phyloP scores from a whole-genome alignment of 495 filamentous ascomycete genomes.

The Penicillium angulare region DNA sequence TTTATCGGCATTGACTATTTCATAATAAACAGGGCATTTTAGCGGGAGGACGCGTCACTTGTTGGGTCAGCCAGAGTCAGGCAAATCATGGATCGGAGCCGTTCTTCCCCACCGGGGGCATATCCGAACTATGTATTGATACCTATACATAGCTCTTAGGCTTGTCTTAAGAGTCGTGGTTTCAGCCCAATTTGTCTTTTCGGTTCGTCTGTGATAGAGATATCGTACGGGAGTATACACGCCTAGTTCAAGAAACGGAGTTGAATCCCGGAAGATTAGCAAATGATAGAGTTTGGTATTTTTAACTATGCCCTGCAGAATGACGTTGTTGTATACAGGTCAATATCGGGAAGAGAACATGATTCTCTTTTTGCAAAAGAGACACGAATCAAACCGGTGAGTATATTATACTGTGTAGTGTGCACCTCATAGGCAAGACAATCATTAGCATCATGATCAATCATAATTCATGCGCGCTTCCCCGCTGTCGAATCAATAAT shows the following conservation, averaged over 20 bases:
- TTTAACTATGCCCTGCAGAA: conserved; percentile 3
- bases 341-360: neutral
- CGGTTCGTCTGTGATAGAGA: neutral
- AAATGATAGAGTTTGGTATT: neutral
- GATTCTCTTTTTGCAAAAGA: neutral
- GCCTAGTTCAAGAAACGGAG: neutral
- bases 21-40: neutral
- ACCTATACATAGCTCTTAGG: neutral
- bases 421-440: too few relatives aligned
- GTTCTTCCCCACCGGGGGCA: conserved; percentile 8
- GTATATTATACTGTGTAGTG: too few relatives aligned
- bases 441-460: too few relatives aligned
- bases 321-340: conserved; percentile 2
- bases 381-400: neutral
- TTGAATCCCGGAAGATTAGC: neutral
- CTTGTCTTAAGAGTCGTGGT: neutral
- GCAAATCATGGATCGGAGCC: conserved; percentile 8
- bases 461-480: too few relatives aligned
- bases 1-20: neutral
- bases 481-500: too few relatives aligned
- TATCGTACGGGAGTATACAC: neutral
- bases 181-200: conserved; percentile 10
- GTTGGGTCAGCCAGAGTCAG: conserved; percentile 8
- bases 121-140: conserved; percentile 21
- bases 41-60: conserved; percentile 21